Conservation (phyloP, 2,329 filamentous ascomycete species). For the Dendryphion nanum region DNA sequence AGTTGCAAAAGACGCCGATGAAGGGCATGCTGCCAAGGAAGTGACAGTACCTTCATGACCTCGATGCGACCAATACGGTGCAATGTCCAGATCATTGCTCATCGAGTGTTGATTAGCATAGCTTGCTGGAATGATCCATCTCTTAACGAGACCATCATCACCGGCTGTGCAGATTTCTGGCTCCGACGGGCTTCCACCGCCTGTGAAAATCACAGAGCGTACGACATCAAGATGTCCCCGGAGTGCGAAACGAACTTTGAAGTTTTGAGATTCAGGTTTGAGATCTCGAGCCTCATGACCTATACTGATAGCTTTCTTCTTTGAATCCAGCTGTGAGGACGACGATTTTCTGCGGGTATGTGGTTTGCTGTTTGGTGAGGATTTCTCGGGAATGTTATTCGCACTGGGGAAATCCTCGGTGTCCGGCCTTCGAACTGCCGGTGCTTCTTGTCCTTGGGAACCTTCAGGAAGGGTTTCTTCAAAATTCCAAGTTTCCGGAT, state of each 20-base stretch:
- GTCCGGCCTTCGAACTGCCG: constrained; percentile 68
- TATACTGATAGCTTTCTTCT: constrained; percentile 51
- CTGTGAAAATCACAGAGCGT: constrained; percentile 92
- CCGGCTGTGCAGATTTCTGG: constrained; percentile 96
- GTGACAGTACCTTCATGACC: constrained; percentile 91
- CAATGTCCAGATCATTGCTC: constrained; percentile 82
- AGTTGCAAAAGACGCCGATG: constrained; percentile 83
- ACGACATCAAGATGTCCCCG: constrained; percentile 93
- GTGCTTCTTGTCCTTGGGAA: constrained; percentile 50
- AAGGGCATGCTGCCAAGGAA: constrained; percentile 80
- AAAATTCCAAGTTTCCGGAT: constrained; percentile 86
- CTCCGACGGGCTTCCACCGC: constrained; percentile 90
- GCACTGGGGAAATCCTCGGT: constrained; percentile 84
- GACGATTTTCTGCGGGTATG: constrained; percentile 76
- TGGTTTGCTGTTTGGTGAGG: constrained; percentile 65
- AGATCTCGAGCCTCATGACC: constrained; percentile 59
- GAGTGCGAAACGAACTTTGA: constrained; percentile 90
- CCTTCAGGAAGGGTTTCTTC: constrained; percentile 70
- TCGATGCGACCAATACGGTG: constrained; percentile 90
- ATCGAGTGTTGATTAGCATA: constrained; percentile 64
- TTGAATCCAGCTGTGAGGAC: constrained; percentile 35
- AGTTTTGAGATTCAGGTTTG: constrained; percentile 66
- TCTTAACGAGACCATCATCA: constrained; percentile 93
- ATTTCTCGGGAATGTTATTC: constrained; percentile 74
- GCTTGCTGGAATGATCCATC: constrained; percentile 88